phyloP scores from a whole-genome alignment of 2,329 filamentous ascomycete species.

The Aphanoascus verrucosus region DNA sequence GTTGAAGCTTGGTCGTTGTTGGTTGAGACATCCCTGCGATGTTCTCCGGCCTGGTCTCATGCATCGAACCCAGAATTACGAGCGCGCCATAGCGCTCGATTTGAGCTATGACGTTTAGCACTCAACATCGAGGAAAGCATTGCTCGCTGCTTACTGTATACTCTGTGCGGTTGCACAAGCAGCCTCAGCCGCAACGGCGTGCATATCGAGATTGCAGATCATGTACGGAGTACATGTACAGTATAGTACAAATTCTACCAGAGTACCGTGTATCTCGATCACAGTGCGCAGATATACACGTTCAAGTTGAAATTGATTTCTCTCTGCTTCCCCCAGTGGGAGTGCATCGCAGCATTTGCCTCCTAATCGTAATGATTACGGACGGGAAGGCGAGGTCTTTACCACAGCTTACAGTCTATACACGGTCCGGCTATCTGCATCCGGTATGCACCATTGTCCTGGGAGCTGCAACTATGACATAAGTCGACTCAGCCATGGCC shows the following conservation, averaged over 20 bases:
- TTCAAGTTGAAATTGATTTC: too few species aligned
- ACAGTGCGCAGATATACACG: not conserved
- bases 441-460: not conserved
- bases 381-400: not conserved
- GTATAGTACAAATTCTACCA: too few species aligned
- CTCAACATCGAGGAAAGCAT: not conserved
- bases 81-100: too few species aligned
- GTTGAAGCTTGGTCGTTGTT: too few species aligned
- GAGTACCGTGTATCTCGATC: too few species aligned
- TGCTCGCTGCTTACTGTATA: not conserved
- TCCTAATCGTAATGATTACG: too few species aligned
- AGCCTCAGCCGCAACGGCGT: constrained; percentile 1
- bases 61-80: too few species aligned
- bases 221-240: too few species aligned
- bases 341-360: too few species aligned
- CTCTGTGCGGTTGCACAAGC: not conserved
- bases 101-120: not conserved
- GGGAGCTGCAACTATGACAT: not conserved
- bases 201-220: constrained; percentile 1
- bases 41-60: too few species aligned
- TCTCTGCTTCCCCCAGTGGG: too few species aligned
- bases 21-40: too few species aligned
- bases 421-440: not conserved
- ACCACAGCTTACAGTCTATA: not conserved
- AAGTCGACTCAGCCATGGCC: not conserved